phyloP scores from a whole-genome alignment of 1,139 yeast species.

The Pneumocystis murina region DNA sequence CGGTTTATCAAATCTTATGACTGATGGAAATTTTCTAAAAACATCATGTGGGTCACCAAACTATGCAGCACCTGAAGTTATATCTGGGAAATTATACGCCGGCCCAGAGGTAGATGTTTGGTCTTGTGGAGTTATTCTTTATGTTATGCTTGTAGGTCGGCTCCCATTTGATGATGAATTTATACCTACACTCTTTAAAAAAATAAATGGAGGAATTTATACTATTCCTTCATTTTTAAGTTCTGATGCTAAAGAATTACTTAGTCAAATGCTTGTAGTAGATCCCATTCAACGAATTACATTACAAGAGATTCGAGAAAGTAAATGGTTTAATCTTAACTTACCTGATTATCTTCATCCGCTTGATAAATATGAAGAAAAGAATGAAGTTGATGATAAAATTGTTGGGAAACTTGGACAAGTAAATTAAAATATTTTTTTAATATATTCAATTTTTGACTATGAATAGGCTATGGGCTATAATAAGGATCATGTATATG shows the following conservation, averaged over 20 bases:
- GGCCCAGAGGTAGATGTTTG: conserved; percentile 84
- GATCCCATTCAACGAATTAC: conserved; percentile 93
- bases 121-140: conserved; percentile 81
- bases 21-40: conserved; percentile 45
- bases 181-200: conserved; percentile 88
- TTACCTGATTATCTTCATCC: conserved; percentile 74
- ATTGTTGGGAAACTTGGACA: conserved; percentile 57
- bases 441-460: neutral
- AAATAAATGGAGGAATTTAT: conserved; percentile 88
- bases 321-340: conserved; percentile 83
- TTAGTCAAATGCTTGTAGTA: conserved; percentile 88
- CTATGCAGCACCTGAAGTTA: conserved; percentile 92
- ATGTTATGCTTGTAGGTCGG: conserved; percentile 89
- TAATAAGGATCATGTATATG: conserved; percentile 70
- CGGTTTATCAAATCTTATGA: conserved; percentile 64
- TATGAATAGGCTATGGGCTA: conserved; percentile 68
- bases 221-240: conserved; percentile 81
- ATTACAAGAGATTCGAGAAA: conserved; percentile 85
- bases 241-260: conserved; percentile 70
- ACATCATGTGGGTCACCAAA: conserved; percentile 89
- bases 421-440: neutral
- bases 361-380: conserved; percentile 27
- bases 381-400: conserved; percentile 50
- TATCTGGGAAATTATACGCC: conserved; percentile 35
- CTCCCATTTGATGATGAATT: conserved; percentile 98